Conservation (phyloP, 2,329 filamentous ascomycete genomes). For the Ophiostoma australiae region DNA sequence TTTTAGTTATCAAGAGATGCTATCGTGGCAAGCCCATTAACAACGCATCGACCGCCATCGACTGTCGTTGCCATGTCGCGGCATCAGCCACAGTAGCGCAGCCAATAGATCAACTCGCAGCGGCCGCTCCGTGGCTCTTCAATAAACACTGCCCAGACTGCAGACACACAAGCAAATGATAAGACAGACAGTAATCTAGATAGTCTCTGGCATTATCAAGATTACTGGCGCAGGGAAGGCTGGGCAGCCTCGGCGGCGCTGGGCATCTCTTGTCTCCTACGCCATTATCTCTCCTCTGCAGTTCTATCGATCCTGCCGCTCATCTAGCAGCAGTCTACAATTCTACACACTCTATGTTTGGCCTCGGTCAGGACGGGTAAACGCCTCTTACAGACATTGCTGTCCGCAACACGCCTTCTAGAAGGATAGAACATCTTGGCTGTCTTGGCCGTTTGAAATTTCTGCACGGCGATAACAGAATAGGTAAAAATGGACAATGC, state of each 20-base stretch:
- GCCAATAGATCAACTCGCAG: background rate
- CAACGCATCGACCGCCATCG: background rate
- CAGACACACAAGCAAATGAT: background rate
- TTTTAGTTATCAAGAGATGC: background rate
- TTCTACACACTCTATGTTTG: background rate
- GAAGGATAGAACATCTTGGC: conserved; percentile 10
- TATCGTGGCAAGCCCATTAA: background rate
- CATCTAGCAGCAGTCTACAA: background rate
- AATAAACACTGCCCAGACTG: background rate
- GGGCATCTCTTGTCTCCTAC: conserved; percentile 8
- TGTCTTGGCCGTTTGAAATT: background rate
- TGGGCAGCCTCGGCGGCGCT: conserved; percentile 7
- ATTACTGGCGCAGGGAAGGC: background rate
- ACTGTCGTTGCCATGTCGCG: background rate
- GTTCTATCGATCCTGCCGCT: background rate
- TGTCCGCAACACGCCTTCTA: background rate
- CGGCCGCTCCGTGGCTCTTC: background rate
- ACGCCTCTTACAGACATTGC: background rate
- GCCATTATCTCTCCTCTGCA: background rate
- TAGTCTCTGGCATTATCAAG: background rate
- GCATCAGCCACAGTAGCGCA: background rate
- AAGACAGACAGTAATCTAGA: background rate
- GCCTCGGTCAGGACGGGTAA: background rate
- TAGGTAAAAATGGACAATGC: background rate
- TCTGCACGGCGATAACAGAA: conserved; percentile 4